A percentile compares a stretch with the other conserved stretches of the same genome.
These are phyloP conservation scores for Casaregolazyma suthepensis DNA, from an alignment of 1,139 yeast genomes.

Conservation along the genomic window DNA sequence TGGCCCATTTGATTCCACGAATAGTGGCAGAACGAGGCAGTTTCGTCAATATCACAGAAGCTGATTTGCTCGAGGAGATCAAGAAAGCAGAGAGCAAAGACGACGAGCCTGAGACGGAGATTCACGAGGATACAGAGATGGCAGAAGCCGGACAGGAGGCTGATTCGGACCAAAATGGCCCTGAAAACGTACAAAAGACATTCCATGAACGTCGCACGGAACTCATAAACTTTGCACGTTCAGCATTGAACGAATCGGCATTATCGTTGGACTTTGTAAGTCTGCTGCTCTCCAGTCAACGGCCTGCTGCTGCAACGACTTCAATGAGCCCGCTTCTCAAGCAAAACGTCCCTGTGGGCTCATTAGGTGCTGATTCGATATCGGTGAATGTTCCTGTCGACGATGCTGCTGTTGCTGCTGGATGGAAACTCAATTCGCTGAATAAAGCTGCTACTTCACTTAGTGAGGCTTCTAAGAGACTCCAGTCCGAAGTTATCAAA, in stretches of 20 bases:
- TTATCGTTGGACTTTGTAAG: conserved; percentile 83
- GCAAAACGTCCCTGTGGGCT: conserved; percentile 72
- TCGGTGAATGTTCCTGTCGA: conserved; percentile 28
- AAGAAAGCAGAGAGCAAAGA: conserved; percentile 16
- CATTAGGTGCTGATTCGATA: conserved; percentile 59
- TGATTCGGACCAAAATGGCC: conserved; percentile 16
- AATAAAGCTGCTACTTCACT: conserved; percentile 50
- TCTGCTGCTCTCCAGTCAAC: conserved; percentile 66
- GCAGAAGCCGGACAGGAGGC: conserved; percentile 9
- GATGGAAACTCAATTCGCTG: conserved; percentile 79
- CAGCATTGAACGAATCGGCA: conserved; percentile 85
- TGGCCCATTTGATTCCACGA: conserved; percentile 40
- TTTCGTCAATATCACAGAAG: conserved; percentile 51
- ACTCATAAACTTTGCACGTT: conserved; percentile 47
- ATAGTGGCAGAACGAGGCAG: conserved; percentile 44
- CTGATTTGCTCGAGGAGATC: conserved; percentile 44
- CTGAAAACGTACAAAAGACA: conserved; percentile 37
- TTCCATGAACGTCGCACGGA: conserved; percentile 54
- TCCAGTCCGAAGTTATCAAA: conserved; percentile 49
- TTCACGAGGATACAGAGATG: conserved; percentile 10
- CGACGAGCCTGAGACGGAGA: conserved; percentile 7
- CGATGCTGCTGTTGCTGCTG: conserved; percentile 53
- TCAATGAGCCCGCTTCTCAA: conserved; percentile 86
- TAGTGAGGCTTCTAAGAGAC: conserved; percentile 44
- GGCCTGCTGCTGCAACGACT: conserved; percentile 79